phyloP scores from a whole-genome alignment of 108 stramenopile genomes.

The Skeletonema potamos region DNA sequence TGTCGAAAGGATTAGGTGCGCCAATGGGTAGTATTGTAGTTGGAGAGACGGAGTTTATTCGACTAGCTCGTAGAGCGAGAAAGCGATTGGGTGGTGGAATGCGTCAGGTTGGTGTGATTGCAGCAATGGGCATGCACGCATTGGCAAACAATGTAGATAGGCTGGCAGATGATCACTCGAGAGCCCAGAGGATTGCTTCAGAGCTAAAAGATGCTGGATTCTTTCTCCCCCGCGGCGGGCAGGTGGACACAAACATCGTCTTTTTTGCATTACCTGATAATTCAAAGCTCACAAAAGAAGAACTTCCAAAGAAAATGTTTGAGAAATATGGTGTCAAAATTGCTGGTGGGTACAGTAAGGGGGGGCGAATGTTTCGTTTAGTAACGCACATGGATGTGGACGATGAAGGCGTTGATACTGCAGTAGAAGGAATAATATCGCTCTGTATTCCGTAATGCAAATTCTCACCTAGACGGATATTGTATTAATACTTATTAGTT shows the following conservation, averaged over 20 bases:
- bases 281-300: constrained; percentile 48
- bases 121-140: constrained; percentile 89
- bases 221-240: constrained; percentile 51
- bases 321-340: constrained; percentile 65
- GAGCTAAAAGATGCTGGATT: constrained; percentile 63
- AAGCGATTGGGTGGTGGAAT: constrained; percentile 97
- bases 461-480: background rate
- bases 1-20: constrained; percentile 96
- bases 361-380: constrained; percentile 72
- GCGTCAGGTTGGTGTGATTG: constrained; percentile 94
- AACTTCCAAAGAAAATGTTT: constrained; percentile 38
- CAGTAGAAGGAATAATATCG: constrained; percentile 32
- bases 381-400: constrained; percentile 75
- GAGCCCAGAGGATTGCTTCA: constrained; percentile 62
- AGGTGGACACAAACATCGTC: constrained; percentile 83
- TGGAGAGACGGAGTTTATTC: constrained; percentile 75
- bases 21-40: constrained; percentile 93
- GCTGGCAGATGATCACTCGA: constrained; percentile 80
- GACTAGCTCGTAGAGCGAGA: constrained; percentile 80
- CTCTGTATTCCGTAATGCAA: constrained; percentile 5
- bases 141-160: constrained; percentile 82
- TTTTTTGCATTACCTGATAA: constrained; percentile 76
- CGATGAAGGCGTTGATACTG: constrained; percentile 53
- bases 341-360: constrained; percentile 66
- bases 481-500: background rate